Evolutionary conservation across 2,329 filamentous ascomycete genomes (phyloP).

Genomic region (Sporothrix brasiliensis): DNA sequence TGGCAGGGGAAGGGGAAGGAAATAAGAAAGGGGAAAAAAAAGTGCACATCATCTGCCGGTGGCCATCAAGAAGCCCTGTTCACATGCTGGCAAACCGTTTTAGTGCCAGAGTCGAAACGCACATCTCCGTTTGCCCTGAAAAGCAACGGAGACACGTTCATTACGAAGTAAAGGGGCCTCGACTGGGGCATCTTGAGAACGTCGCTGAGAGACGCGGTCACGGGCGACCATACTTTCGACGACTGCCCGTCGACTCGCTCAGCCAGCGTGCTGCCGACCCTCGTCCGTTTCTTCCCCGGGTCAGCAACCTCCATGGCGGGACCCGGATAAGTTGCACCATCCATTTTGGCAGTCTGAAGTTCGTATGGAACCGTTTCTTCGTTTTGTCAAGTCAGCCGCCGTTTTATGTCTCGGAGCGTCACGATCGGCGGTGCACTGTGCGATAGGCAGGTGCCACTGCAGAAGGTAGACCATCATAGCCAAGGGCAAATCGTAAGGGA

Average conservation of each 20-base stretch:
- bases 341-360: neutral
- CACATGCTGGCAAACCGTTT: neutral
- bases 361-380: neutral
- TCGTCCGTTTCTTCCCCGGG: too few relatives aligned
- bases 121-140: neutral
- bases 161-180: neutral
- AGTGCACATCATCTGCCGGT: neutral
- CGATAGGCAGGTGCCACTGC: constrained; percentile 3
- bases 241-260: too few relatives aligned
- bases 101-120: constrained; percentile 5
- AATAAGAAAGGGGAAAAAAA: neutral
- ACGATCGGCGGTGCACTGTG: neutral
- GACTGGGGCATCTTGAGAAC: neutral
- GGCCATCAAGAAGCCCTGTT: neutral
- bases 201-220: too few relatives aligned
- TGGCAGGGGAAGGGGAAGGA: neutral
- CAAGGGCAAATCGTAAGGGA: too few relatives aligned
- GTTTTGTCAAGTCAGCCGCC: neutral
- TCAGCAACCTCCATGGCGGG: too few relatives aligned
- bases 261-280: too few relatives aligned
- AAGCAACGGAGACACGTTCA: neutral
- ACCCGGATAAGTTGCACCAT: too few relatives aligned
- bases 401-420: constrained; percentile 3
- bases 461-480: neutral
- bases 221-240: too few relatives aligned